These are phyloP conservation scores for Hypoxylon perforatum DNA, from an alignment of 495 filamentous ascomycete genomes.

Conservation along the genomic window DNA sequence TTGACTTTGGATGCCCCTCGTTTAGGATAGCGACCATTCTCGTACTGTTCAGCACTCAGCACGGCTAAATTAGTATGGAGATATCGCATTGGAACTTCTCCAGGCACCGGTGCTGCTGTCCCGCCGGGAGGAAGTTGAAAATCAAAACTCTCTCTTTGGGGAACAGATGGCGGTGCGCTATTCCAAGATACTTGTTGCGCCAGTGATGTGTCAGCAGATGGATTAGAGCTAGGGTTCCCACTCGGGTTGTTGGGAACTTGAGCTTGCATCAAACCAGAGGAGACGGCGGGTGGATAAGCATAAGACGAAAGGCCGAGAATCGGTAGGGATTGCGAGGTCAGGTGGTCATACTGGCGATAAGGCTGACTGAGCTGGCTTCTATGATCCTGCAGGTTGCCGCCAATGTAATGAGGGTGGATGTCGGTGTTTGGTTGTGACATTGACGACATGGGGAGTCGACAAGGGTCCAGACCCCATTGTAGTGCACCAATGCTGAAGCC, in stretches of 20 bases:
- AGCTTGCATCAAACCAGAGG: slow-evolving; percentile 13
- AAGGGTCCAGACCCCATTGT: slow-evolving; percentile 28
- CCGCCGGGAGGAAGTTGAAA: slow-evolving; percentile 20
- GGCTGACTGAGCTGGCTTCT: slow-evolving; percentile 6
- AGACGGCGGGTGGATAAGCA: slow-evolving; percentile 2
- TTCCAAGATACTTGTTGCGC: slow-evolving; percentile 19
- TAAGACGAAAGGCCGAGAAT: slow-evolving; percentile 17
- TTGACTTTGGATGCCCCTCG: slow-evolving; percentile 21
- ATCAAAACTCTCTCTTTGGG: slow-evolving; percentile 6
- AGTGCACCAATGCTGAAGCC: slow-evolving; percentile 19
- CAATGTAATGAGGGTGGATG: slow-evolving; percentile 10
- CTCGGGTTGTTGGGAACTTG: slow-evolving; percentile 6
- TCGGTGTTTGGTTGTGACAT: slow-evolving; percentile 19
- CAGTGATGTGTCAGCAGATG: slow-evolving; percentile 10
- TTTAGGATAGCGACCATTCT: slow-evolving; percentile 43
- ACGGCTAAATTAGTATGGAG: slow-evolving; percentile 54
- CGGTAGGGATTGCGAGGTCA: slow-evolving; percentile 15
- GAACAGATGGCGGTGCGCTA: slow-evolving; percentile 19
- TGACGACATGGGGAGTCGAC: slow-evolving; percentile 21
- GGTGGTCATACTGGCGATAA: slow-evolving; percentile 12
- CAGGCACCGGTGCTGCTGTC: slow-evolving; percentile 12
- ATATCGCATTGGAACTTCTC: slow-evolving; percentile 47
- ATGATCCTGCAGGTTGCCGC: slow-evolving; percentile 11
- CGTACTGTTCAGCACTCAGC: slow-evolving; percentile 61
- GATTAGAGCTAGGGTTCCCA: slow-evolving; percentile 10